Conservation (phyloP, 2,329 filamentous ascomycete species). For the Botrytis hyacinthi region DNA sequence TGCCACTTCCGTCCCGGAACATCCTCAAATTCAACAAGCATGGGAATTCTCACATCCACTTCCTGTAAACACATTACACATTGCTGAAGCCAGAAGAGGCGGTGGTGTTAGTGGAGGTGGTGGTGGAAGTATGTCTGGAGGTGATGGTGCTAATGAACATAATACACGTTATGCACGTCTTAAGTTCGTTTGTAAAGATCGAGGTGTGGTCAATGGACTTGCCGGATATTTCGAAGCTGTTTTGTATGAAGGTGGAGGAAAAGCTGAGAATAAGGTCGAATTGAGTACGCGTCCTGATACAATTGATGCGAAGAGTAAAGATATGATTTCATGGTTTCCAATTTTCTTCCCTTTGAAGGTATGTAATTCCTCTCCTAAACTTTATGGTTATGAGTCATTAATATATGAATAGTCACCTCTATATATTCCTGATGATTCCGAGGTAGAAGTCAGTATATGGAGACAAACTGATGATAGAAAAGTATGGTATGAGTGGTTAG, state of each 20-base stretch:
- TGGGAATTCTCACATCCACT: slow-evolving; percentile 82
- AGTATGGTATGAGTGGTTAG: slow-evolving; percentile 98
- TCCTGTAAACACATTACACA: slow-evolving; percentile 54
- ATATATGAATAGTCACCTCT: slow-evolving; percentile 65
- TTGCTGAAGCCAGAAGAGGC: slow-evolving; percentile 56
- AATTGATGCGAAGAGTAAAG: slow-evolving; percentile 88
- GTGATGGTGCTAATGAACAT: slow-evolving; percentile 84
- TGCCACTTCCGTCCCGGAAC: slow-evolving; percentile 59
- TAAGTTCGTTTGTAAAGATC: slow-evolving; percentile 72
- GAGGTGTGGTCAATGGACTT: slow-evolving; percentile 85
- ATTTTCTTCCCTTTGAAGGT: slow-evolving; percentile 97
- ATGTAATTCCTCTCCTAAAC: slow-evolving; percentile 36
- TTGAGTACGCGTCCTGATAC: slow-evolving; percentile 89
- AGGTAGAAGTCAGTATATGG: slow-evolving; percentile 93
- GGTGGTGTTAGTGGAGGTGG: slow-evolving; percentile 66
- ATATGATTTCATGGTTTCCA: slow-evolving; percentile 99
- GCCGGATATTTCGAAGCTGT: slow-evolving; percentile 96
- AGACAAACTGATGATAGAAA: slow-evolving; percentile 90
- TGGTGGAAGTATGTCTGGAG: slow-evolving; percentile 70
- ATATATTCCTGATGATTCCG: slow-evolving; percentile 77
- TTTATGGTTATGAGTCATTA: slow-evolving; percentile 25
- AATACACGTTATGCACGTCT: slow-evolving; percentile 79
- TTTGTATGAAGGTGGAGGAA: slow-evolving; percentile 63
- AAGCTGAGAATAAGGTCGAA: slow-evolving; percentile 63
- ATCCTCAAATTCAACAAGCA: slow-evolving; percentile 66